Conservation (phyloP, 2,329 filamentous ascomycete species). For the Lachnellula hyalina region DNA sequence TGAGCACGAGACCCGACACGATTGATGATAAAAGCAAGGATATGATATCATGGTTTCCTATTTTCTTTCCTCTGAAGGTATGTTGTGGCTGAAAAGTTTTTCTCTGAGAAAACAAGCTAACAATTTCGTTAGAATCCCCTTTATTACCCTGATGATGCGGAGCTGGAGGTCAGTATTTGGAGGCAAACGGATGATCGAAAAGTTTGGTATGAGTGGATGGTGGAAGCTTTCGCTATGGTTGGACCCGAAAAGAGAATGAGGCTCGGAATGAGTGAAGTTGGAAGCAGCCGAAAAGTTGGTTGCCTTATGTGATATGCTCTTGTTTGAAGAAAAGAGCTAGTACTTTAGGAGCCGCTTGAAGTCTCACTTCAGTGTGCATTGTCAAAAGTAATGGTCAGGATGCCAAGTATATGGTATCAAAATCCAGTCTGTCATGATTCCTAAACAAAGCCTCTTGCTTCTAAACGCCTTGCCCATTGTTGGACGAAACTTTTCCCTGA, state of each 20-base stretch:
- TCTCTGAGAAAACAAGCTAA: constrained; percentile 10
- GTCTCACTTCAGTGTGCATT: neutral
- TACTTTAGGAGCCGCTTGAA: neutral
- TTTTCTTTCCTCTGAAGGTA: constrained; percentile 95
- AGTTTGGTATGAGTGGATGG: constrained; percentile 98
- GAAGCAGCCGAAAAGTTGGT: constrained; percentile 63
- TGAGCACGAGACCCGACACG: constrained; percentile 86
- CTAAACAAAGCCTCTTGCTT: constrained; percentile 16
- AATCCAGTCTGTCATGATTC: constrained; percentile 19
- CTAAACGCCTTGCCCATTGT: constrained; percentile 26
- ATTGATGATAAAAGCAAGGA: constrained; percentile 91
- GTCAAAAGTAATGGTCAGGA: neutral
- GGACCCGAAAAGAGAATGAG: constrained; percentile 58
- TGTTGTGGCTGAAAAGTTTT: constrained; percentile 25
- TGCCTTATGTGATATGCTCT: constrained; percentile 55
- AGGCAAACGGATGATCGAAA: constrained; percentile 89
- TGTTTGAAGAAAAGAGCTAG: neutral
- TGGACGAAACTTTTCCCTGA: constrained; percentile 17
- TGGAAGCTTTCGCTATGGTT: constrained; percentile 72
- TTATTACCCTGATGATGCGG: constrained; percentile 75
- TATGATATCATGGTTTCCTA: constrained; percentile 99
- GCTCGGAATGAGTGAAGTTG: constrained; percentile 60
- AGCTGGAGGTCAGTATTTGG: constrained; percentile 92
- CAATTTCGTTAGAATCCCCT: constrained; percentile 63
- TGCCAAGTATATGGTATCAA: constrained; percentile 11